Conservation (phyloP, 2,329 filamentous ascomycete genomes). For the Trichoderma sp. region DNA sequence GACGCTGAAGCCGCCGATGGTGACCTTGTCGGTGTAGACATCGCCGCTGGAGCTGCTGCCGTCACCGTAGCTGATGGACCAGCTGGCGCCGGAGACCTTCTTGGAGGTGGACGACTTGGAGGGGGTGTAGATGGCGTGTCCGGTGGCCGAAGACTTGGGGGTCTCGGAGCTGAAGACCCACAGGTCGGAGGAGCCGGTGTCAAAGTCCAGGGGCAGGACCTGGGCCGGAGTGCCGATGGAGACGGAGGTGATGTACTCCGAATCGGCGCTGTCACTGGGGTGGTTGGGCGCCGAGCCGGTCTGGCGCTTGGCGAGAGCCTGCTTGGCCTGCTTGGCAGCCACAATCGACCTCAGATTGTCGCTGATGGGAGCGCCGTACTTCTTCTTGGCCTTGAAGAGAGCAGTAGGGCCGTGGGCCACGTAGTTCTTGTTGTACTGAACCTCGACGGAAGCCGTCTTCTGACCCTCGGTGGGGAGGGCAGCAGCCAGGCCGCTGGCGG, state of each 20-base stretch:
- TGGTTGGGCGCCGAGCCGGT: conserved; percentile 28
- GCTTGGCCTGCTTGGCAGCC: neutral
- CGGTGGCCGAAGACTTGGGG: conserved; percentile 39
- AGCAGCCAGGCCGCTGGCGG: conserved; percentile 29
- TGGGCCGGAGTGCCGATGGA: conserved; percentile 33
- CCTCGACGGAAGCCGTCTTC: conserved; percentile 26
- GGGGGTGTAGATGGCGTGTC: conserved; percentile 48
- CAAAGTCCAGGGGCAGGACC: conserved; percentile 32
- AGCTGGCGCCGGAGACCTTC: conserved; percentile 43
- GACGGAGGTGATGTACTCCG: conserved; percentile 30
- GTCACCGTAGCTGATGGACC: conserved; percentile 51
- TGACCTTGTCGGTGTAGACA: conserved; percentile 49
- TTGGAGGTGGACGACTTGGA: conserved; percentile 44
- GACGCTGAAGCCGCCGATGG: conserved; percentile 47
- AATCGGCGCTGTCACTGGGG: conserved; percentile 28
- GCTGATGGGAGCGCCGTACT: conserved; percentile 29
- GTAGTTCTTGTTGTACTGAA: conserved; percentile 27
- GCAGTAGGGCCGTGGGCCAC: conserved; percentile 27
- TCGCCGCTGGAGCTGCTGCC: conserved; percentile 47
- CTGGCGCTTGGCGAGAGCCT: conserved; percentile 23
- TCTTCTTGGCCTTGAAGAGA: conserved; percentile 31
- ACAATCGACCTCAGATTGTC: conserved; percentile 24
- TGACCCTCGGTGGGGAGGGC: conserved; percentile 26
- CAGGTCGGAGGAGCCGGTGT: conserved; percentile 37
- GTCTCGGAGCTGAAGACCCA: conserved; percentile 49